A percentile compares a stretch with the other conserved stretches of the same genome.
Evolutionary conservation across 495 filamentous ascomycete species (phyloP).

Genomic region (Penicillium paradoxum): DNA sequence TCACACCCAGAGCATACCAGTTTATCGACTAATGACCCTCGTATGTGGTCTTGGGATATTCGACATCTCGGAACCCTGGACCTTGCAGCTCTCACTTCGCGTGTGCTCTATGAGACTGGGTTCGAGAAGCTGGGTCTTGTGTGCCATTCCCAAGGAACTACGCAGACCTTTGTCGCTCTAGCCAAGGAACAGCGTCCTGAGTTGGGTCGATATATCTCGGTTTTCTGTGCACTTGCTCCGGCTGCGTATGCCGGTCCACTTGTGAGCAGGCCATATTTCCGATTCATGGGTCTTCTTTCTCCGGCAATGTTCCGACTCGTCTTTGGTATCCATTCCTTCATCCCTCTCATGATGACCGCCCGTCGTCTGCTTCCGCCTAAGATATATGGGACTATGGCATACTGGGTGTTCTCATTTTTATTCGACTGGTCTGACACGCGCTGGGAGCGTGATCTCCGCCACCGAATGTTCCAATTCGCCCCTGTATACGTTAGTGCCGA

Average conservation of each 20-base stretch:
- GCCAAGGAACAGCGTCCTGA: slow-evolving; percentile 91
- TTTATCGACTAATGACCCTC: slow-evolving; percentile 68
- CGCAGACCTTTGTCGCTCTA: slow-evolving; percentile 82
- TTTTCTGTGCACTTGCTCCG: slow-evolving; percentile 90
- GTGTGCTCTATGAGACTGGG: slow-evolving; percentile 75
- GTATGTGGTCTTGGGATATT: slow-evolving; percentile 98
- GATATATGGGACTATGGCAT: slow-evolving; percentile 81
- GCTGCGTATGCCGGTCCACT: slow-evolving; percentile 88
- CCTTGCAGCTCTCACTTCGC: slow-evolving; percentile 79
- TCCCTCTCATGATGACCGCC: slow-evolving; percentile 90
- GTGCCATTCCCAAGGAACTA: slow-evolving; percentile 88
- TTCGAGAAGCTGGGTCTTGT: slow-evolving; percentile 81
- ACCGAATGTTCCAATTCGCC: slow-evolving; percentile 86
- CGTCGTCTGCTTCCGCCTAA: slow-evolving; percentile 57
- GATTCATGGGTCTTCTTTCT: slow-evolving; percentile 80
- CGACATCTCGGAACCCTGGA: slow-evolving; percentile 90
- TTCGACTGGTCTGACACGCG: slow-evolving; percentile 84
- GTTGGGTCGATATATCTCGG: slow-evolving; percentile 74
- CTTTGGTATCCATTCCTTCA: slow-evolving; percentile 94
- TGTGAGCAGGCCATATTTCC: slow-evolving; percentile 83
- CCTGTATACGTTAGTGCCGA: slow-evolving; percentile 89
- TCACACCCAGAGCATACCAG: slow-evolving; percentile 70
- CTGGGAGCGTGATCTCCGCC: slow-evolving; percentile 77
- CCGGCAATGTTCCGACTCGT: slow-evolving; percentile 71
- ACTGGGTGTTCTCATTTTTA: slow-evolving; percentile 83